A percentile compares a stretch with the other conserved stretches of the same genome.
Evolutionary conservation across 768 basidiomycete genomes (phyloP).

Genomic region (Mycena galopus): DNA sequence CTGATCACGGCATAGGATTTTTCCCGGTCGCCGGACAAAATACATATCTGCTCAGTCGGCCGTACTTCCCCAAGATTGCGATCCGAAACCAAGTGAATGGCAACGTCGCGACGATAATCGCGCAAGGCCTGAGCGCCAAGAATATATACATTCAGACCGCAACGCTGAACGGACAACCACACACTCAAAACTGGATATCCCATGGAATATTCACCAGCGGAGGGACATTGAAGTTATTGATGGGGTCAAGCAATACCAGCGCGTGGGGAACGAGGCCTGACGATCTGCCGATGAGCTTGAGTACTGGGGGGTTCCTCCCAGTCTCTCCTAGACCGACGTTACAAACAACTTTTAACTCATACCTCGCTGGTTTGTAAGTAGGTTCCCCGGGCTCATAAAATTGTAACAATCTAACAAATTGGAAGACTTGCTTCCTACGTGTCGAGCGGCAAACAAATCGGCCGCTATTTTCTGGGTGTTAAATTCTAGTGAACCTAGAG

Average conservation of each 20-base stretch:
- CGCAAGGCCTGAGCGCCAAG: slow-evolving; percentile 24
- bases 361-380: too few species aligned
- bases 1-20: slow-evolving; percentile 13
- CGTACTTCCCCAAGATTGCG: slow-evolving; percentile 34
- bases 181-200: slow-evolving; percentile 31
- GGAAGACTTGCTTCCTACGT: too few species aligned
- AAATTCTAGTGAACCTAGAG: too few species aligned
- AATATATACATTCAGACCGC: slow-evolving; percentile 35
- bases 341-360: too few species aligned
- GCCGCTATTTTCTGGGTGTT: too few species aligned
- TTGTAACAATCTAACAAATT: too few species aligned
- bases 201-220: slow-evolving; percentile 20
- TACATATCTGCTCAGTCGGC: slow-evolving; percentile 35
- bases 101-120: slow-evolving; percentile 27
- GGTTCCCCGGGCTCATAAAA: too few species aligned
- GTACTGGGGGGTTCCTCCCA: slow-evolving; percentile 29
- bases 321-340: too few species aligned
- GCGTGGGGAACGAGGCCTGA: slow-evolving; percentile 20
- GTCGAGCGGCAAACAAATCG: too few species aligned
- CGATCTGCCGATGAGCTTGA: slow-evolving; percentile 28
- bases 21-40: slow-evolving; percentile 35
- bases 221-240: slow-evolving; percentile 14
- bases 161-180: slow-evolving; percentile 27
- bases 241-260: slow-evolving; percentile 28
- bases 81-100: slow-evolving; percentile 33